Evolutionary conservation across 495 filamentous ascomycete species (phyloP).

Genomic region (Wilcoxina mikolae): DNA sequence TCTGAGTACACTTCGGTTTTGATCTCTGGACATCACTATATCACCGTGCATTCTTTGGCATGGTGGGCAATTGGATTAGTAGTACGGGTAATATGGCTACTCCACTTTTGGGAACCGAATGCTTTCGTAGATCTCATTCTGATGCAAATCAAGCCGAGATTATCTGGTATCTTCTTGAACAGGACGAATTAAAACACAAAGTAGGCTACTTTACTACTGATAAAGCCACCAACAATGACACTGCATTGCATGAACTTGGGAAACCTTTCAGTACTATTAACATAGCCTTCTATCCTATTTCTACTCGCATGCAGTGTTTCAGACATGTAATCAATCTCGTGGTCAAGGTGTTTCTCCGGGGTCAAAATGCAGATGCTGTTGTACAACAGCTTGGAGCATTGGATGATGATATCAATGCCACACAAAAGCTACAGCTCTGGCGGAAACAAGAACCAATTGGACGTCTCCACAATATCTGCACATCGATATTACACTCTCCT

Average conservation of each 20-base stretch:
- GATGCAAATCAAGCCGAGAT: conserved; percentile 7
- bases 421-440: no score
- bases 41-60: not conserved
- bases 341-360: conserved; percentile 8
- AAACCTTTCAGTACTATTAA: not conserved
- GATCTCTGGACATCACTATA: conserved; percentile 1
- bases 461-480: conserved; percentile 10
- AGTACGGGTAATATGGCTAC: not conserved
- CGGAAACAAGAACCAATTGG: no score
- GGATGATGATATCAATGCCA: no score
- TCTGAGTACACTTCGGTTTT: not conserved
- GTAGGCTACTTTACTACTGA: conserved; percentile 14
- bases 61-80: not conserved
- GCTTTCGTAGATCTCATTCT: conserved; percentile 3
- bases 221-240: conserved; percentile 15
- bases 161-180: conserved; percentile 1
- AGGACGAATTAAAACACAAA: conserved; percentile 7
- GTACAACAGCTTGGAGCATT: not conserved
- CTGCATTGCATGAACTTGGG: conserved; percentile 5
- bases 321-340: conserved; percentile 11
- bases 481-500: no score
- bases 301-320: not conserved
- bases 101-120: not conserved
- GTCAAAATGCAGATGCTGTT: not conserved
- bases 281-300: conserved; percentile 6